Percentiles rank a stretch among this genome's conserved stretches.
These are phyloP conservation scores for Nemophila menziesii DNA, from an alignment of 257 asterid genomes.

Conservation along the genomic window DNA sequence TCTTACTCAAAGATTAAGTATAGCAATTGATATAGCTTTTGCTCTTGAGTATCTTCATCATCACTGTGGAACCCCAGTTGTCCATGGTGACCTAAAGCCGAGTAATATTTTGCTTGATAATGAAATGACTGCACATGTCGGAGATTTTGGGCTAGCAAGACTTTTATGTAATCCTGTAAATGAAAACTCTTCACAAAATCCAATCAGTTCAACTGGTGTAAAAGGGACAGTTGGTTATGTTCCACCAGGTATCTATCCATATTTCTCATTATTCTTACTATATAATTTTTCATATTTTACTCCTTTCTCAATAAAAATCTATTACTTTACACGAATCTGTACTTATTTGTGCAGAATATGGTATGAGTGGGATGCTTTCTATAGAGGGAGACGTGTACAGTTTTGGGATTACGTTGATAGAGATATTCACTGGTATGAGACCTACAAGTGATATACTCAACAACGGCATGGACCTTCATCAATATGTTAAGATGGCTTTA, in stretches of 20 bases:
- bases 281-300: no score
- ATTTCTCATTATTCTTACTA: neutral
- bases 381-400: neutral
- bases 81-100: conserved; percentile 25
- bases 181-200: conserved; percentile 1
- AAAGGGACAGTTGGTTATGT: conserved; percentile 33
- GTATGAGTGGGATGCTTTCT: neutral
- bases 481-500: conserved; percentile 1
- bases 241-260: conserved; percentile 23
- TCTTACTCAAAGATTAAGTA: conserved; percentile 15
- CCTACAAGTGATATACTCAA: conserved; percentile 2
- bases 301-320: no score
- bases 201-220: conserved; percentile 17
- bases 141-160: conserved; percentile 30
- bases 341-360: neutral
- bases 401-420: neutral
- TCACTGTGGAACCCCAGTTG: conserved; percentile 13
- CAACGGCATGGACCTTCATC: neutral
- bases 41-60: conserved; percentile 28
- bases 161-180: conserved; percentile 5
- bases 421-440: conserved; percentile 5
- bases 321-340: no score
- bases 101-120: conserved; percentile 17
- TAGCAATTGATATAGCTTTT: conserved; percentile 22
- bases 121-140: conserved; percentile 16